A percentile compares a stretch with the other conserved stretches of the same genome.
phyloP scores from a whole-genome alignment of 176 grass and related monocot species.

The Cenchrus fungigraminus region DNA sequence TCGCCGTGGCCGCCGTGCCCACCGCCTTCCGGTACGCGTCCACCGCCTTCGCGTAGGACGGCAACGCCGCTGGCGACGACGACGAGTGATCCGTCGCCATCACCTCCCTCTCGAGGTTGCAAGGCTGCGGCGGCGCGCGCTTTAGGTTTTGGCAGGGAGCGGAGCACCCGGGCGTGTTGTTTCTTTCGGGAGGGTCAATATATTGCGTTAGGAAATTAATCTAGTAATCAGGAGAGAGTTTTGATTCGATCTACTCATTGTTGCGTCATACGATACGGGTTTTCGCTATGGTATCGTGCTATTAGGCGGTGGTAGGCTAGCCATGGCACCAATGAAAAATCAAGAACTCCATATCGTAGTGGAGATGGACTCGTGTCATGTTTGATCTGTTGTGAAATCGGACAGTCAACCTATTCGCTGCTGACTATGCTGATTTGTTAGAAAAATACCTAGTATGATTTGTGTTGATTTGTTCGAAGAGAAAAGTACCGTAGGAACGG shows the following conservation, averaged over 20 bases:
- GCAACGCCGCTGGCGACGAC: neutral
- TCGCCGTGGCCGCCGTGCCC: neutral
- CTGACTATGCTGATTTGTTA: no score
- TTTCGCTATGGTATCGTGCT: no score
- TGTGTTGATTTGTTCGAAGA: no score
- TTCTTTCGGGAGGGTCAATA: neutral
- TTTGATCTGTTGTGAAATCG: no score
- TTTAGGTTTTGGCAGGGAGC: neutral
- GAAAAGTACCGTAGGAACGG: no score
- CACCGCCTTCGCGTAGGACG: neutral
- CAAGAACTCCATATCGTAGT: no score
- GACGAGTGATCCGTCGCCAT: neutral
- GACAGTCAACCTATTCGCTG: no score
- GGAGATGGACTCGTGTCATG: no score
- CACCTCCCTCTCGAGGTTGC: neutral
- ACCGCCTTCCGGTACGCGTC: conserved; percentile 13
- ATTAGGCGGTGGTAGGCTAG: no score
- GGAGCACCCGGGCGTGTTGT: neutral
- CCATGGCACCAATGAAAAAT: no score
- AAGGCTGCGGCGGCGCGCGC: neutral
- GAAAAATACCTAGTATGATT: no score
- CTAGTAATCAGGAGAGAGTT: neutral
- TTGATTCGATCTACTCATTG: neutral
- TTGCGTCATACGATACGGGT: no score
- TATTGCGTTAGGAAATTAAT: neutral